Percentiles rank a stretch among this genome's conserved stretches.
Evolutionary conservation across 495 filamentous ascomycete genomes (phyloP).

Genomic region (Neurospora africana): DNA sequence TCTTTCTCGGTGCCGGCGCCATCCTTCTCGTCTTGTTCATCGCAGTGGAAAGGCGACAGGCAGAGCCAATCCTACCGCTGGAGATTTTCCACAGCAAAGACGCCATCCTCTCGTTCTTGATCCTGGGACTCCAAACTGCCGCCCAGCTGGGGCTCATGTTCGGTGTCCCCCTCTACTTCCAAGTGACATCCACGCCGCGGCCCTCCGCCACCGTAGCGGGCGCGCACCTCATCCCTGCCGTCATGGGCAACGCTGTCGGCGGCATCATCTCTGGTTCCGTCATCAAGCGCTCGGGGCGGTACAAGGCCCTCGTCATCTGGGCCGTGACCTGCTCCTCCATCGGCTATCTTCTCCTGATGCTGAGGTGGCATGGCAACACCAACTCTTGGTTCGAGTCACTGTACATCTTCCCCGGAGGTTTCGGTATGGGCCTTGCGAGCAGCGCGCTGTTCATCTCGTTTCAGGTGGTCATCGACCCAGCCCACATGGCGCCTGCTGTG

Average conservation of each 20-base stretch:
- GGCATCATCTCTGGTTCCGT: constrained; percentile 47
- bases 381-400: constrained; percentile 45
- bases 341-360: constrained; percentile 45
- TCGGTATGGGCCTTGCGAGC: constrained; percentile 45
- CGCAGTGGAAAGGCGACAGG: constrained; percentile 40
- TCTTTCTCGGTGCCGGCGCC: constrained; percentile 22
- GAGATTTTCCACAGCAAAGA: constrained; percentile 45
- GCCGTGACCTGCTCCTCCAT: constrained; percentile 39
- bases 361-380: constrained; percentile 54
- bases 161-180: constrained; percentile 59
- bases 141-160: constrained; percentile 52
- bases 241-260: constrained; percentile 55
- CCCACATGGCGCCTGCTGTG: constrained; percentile 45
- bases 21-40: constrained; percentile 37
- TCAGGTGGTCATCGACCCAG: constrained; percentile 38
- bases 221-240: constrained; percentile 52
- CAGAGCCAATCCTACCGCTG: constrained; percentile 53
- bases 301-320: constrained; percentile 43
- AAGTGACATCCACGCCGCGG: constrained; percentile 38
- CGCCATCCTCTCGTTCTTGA: constrained; percentile 43
- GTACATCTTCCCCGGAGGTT: constrained; percentile 48
- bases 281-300: constrained; percentile 50
- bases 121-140: constrained; percentile 40
- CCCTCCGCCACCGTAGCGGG: constrained; percentile 48
- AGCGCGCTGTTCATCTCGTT: constrained; percentile 48